Evolutionary conservation across 2,329 filamentous ascomycete species (phyloP).

Genomic region (Ophiocordyceps camponoti-saundersi): DNA sequence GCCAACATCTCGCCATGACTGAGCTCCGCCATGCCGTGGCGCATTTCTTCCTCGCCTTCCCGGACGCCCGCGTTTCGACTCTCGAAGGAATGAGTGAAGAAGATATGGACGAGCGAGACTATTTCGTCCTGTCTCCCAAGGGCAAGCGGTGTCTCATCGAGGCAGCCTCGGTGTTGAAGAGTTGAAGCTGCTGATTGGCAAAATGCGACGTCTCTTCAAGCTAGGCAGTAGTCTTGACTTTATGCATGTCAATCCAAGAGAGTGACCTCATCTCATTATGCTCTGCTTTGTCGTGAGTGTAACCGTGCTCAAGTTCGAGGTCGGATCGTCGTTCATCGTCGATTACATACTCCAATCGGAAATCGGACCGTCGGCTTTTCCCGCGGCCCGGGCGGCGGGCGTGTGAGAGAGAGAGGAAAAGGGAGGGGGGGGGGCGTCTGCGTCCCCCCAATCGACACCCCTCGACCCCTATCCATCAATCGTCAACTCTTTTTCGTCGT

Average conservation of each 20-base stretch:
- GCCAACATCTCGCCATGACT: constrained; percentile 37
- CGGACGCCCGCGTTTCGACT: constrained; percentile 12
- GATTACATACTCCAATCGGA: too few relatives aligned
- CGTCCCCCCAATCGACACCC: background rate
- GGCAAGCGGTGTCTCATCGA: constrained; percentile 10
- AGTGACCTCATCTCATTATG: background rate
- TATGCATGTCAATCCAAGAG: background rate
- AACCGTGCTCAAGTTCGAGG: background rate
- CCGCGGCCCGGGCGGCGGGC: background rate
- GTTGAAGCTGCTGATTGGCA: background rate
- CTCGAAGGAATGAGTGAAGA: constrained; percentile 14
- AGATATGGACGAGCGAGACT: constrained; percentile 14
- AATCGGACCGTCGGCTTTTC: background rate
- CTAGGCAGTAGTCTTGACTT: background rate
- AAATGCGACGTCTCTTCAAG: too few relatives aligned
- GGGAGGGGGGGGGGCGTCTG: background rate
- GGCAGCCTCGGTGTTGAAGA: background rate
- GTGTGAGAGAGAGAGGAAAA: too few relatives aligned
- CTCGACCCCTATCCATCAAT: background rate
- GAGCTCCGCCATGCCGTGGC: constrained; percentile 33
- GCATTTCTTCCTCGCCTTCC: constrained; percentile 30
- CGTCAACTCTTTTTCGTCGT: background rate
- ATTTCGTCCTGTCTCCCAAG: constrained; percentile 14
- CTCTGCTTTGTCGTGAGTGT: background rate
- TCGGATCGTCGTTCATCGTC: background rate